These are phyloP conservation scores for Myxozyma neglecta DNA, from an alignment of 805 yeast species.

Conservation along the genomic window DNA sequence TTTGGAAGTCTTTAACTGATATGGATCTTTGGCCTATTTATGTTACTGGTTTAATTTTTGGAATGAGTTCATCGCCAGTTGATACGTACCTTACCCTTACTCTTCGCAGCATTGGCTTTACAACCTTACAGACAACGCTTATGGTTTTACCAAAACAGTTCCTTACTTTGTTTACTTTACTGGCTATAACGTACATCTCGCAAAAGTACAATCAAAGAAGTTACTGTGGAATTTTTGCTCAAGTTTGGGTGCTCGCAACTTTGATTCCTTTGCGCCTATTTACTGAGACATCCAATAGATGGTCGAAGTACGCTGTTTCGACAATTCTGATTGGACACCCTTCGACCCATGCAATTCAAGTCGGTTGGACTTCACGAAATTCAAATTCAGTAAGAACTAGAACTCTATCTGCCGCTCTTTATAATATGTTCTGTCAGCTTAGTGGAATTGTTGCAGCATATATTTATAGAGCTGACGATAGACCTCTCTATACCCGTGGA, in stretches of 20 bases:
- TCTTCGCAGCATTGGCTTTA: slow-evolving; percentile 51
- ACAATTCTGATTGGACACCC: slow-evolving; percentile 47
- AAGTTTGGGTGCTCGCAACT: slow-evolving; percentile 19
- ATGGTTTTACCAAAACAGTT: slow-evolving; percentile 52
- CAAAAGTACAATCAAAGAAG: slow-evolving; percentile 17
- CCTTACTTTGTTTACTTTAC: slow-evolving; percentile 35
- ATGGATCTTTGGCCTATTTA: slow-evolving; percentile 61
- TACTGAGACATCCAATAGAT: slow-evolving; percentile 16
- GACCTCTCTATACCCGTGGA: slow-evolving; percentile 61
- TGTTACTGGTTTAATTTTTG: slow-evolving; percentile 48
- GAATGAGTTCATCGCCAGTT: slow-evolving; percentile 44
- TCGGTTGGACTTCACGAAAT: slow-evolving; percentile 62
- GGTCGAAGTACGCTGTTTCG: slow-evolving; percentile 30
- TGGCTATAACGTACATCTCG: slow-evolving; percentile 21
- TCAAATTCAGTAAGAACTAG: slow-evolving; percentile 63
- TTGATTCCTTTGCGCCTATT: slow-evolving; percentile 35
- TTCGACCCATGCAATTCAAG: slow-evolving; percentile 55
- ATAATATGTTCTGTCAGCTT: slow-evolving; percentile 63
- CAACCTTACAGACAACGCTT: slow-evolving; percentile 54
- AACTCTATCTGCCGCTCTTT: slow-evolving; percentile 64
- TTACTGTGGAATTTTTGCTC: slow-evolving; percentile 13
- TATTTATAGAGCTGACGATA: slow-evolving; percentile 57
- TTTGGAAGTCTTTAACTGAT: slow-evolving; percentile 48
- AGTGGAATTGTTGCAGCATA: slow-evolving; percentile 56
- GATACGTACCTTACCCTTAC: slow-evolving; percentile 51